Evolutionary conservation across 768 basidiomycete species (phyloP).

Genomic region (Agrocybe pediades): DNA sequence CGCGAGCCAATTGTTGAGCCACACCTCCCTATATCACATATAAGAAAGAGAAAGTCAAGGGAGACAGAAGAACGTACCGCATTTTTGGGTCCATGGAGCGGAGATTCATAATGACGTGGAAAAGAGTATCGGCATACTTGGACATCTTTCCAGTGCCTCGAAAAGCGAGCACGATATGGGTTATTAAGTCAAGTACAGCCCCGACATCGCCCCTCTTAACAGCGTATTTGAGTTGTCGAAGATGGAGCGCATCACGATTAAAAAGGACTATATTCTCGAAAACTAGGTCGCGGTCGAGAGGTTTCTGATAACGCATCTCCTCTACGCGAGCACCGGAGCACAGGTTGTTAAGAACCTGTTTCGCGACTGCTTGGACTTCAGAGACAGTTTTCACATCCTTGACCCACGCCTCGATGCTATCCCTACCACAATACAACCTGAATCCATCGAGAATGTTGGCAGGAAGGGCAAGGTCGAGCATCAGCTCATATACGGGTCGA

Average conservation of each 20-base stretch:
- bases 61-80: constrained; percentile 6
- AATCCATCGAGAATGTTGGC: constrained; percentile 21
- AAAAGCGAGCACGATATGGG: constrained; percentile 15
- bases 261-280: constrained; percentile 17
- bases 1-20: constrained; percentile 23
- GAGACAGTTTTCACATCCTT: constrained; percentile 3
- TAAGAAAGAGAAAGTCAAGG: background rate
- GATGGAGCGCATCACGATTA: constrained; percentile 13
- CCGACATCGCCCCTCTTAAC: constrained; percentile 20
- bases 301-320: background rate
- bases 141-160: constrained; percentile 18
- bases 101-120: constrained; percentile 6
- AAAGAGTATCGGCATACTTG: constrained; percentile 20
- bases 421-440: constrained; percentile 6
- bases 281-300: constrained; percentile 9
- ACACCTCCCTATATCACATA: constrained; percentile 6
- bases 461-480: constrained; percentile 13
- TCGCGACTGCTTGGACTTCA: constrained; percentile 5
- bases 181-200: constrained; percentile 11
- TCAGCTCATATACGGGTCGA: constrained; percentile 15
- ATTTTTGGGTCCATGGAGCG: constrained; percentile 13
- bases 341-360: constrained; percentile 7
- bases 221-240: constrained; percentile 13
- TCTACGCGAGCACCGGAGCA: constrained; percentile 12
- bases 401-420: constrained; percentile 10